Base-by-base conservation (phyloP, 257 asterid species). In the Penstemon barbatus region DNA sequence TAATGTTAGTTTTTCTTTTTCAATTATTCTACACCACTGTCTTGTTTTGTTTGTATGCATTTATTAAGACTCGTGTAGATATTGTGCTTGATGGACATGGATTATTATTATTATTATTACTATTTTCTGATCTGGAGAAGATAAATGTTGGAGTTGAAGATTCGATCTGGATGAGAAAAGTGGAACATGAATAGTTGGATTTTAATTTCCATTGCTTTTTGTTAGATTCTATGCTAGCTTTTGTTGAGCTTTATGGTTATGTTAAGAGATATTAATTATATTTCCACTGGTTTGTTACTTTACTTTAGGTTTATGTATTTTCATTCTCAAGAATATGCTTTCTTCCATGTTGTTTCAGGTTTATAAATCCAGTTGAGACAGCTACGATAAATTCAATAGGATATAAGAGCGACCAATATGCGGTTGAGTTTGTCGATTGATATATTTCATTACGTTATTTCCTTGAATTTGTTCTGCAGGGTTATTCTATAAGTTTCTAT, bases 381-480 rank as follows among this genome's bases (percentile, higher is more conserved):
- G 49, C 10, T 37, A 15, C 51, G n/a, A 36, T 6, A 64, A 25
- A 41, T 59, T 72, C 63, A 75, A 63, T 58, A 48, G 71, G 72
- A 46, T 59, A 65, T 61, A 18, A 63, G 54, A 60, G 48, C 45
- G 80, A 74, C 49, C 43, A 82, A 69, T 65, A 83, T 87, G 95
- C 80, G 74, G 94, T 84, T 81, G 86, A 71, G 82, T 68, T 79
- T 84, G 55, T 84, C 89, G 25, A 82, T 85, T 75, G 86, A 87
- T 49, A 82, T 85, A 46, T 78, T 82, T 62, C 79, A 81, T 56
- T 71, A 63, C 51, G 87, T 85, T 74, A 81, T 87, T 75, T 71
- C 84, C 54, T 81, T 86, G 87, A 87, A 90, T 75, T 79, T 90
- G 62, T 90, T 78, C 74, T 87, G 95, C 82, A 81, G 89, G 79